Evolutionary conservation across 2,329 filamentous ascomycete genomes (phyloP).

Genomic region (Cyphellophora europaea): DNA sequence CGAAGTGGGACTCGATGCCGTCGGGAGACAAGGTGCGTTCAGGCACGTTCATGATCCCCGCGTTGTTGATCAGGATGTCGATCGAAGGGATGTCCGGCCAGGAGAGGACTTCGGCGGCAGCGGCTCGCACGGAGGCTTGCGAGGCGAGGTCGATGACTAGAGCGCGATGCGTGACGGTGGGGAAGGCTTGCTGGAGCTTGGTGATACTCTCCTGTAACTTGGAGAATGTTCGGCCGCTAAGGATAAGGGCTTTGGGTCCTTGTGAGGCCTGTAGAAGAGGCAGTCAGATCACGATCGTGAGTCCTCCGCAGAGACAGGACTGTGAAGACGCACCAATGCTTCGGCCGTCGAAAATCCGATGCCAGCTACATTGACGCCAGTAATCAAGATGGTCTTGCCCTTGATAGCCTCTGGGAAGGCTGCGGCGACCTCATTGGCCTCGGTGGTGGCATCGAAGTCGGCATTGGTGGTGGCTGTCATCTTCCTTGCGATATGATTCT

Average conservation of each 20-base stretch:
- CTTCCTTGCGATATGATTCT: no score
- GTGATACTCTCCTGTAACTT: constrained; percentile 13
- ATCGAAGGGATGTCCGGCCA: constrained; percentile 20
- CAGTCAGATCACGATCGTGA: no score
- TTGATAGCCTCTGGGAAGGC: constrained; percentile 13
- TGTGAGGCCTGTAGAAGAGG: no score
- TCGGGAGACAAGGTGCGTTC: constrained; percentile 20
- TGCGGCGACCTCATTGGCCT: constrained; percentile 9
- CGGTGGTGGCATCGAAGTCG: constrained; percentile 9
- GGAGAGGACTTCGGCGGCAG: constrained; percentile 22
- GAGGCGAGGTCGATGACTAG: constrained; percentile 27
- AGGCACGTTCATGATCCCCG: constrained; percentile 28
- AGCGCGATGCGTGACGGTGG: constrained; percentile 17
- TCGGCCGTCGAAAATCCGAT: constrained; percentile 12
- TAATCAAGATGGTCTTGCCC: constrained; percentile 13
- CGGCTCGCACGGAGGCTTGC: constrained; percentile 22
- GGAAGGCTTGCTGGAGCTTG: constrained; percentile 4
- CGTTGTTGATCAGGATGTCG: constrained; percentile 35
- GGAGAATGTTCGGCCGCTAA: constrained; percentile 10
- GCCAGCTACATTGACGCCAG: constrained; percentile 11
- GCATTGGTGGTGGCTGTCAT: constrained; percentile 7
- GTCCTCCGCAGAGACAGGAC: no score
- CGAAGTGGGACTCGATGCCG: constrained; percentile 29
- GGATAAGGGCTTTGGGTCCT: constrained; percentile 10
- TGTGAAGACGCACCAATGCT: no score